Conservation (phyloP, 768 basidiomycete species). For the Hericium rajendrae region DNA sequence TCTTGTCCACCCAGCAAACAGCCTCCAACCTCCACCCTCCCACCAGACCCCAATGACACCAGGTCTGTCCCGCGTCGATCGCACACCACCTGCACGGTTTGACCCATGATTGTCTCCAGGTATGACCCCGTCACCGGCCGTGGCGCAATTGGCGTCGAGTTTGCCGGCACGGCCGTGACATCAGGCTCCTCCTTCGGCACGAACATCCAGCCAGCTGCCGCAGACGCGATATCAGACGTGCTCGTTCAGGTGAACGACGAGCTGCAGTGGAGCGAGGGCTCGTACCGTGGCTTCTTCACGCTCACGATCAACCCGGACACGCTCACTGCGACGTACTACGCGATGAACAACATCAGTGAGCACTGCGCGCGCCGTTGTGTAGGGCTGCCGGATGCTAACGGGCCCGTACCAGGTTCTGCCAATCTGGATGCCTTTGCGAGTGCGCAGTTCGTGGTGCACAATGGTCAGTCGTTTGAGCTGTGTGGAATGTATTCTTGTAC, state of each 20-base stretch:
- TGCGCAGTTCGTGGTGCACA: constrained; percentile 32
- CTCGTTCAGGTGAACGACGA: constrained; percentile 35
- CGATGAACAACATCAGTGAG: constrained; percentile 40
- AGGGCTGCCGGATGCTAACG: neutral
- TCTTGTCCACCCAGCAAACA: neutral
- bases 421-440: constrained; percentile 37
- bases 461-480: constrained; percentile 7
- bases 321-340: constrained; percentile 44
- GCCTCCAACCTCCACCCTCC: neutral
- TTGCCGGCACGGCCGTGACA: constrained; percentile 52
- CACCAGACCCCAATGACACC: constrained; percentile 39
- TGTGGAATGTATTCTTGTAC: neutral
- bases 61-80: constrained; percentile 23
- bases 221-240: constrained; percentile 27
- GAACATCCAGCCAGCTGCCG: constrained; percentile 27
- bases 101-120: constrained; percentile 15
- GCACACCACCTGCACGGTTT: neutral
- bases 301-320: constrained; percentile 36
- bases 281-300: constrained; percentile 51
- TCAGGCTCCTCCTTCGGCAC: constrained; percentile 38
- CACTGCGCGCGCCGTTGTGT: constrained; percentile 4
- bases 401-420: constrained; percentile 23
- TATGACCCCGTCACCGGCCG: constrained; percentile 39
- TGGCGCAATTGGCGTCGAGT: constrained; percentile 49
- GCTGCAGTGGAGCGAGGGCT: constrained; percentile 53